Percentiles rank a stretch among this genome's conserved stretches.
Conservation (phyloP, 2,329 filamentous ascomycete species). For the Aspergillus intermedius region DNA sequence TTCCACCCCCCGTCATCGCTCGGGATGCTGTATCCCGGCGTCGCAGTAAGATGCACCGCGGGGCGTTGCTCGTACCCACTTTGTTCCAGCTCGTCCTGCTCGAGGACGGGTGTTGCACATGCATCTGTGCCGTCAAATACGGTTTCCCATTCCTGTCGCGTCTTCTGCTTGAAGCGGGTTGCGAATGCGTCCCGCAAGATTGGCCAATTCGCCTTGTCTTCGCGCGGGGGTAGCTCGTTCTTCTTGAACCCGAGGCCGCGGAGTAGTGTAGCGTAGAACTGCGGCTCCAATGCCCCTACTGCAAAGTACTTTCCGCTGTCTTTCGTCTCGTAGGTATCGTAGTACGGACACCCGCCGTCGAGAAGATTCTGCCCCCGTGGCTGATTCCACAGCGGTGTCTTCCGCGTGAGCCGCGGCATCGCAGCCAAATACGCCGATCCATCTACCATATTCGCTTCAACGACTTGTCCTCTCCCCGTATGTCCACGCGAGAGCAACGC, state of each 20-base stretch:
- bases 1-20: conserved; percentile 64
- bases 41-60: conserved; percentile 52
- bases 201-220: conserved; percentile 62
- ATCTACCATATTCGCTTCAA: conserved; percentile 97
- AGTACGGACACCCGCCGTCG: conserved; percentile 81
- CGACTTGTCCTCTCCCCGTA: conserved; percentile 72
- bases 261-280: conserved; percentile 68
- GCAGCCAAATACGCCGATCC: conserved; percentile 71
- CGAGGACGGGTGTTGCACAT: conserved; percentile 82
- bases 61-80: conserved; percentile 44
- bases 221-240: conserved; percentile 40
- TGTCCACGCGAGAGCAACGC: conserved; percentile 62
- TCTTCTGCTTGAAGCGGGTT: conserved; percentile 60
- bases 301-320: conserved; percentile 70
- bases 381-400: conserved; percentile 55
- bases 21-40: conserved; percentile 57
- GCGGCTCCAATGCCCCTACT: conserved; percentile 83
- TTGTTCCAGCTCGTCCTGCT: conserved; percentile 64
- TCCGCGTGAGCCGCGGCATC: conserved; percentile 64
- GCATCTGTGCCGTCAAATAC: conserved; percentile 89
- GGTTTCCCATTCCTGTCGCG: conserved; percentile 71
- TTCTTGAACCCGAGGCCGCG: conserved; percentile 57
- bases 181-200: conserved; percentile 57
- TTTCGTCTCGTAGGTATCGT: conserved; percentile 79
- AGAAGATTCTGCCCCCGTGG: conserved; percentile 69